A percentile compares a stretch with the other conserved stretches of the same genome.
Evolutionary conservation across 441 rosid species (phyloP).

Genomic region (Adansonia rubrostipa): DNA sequence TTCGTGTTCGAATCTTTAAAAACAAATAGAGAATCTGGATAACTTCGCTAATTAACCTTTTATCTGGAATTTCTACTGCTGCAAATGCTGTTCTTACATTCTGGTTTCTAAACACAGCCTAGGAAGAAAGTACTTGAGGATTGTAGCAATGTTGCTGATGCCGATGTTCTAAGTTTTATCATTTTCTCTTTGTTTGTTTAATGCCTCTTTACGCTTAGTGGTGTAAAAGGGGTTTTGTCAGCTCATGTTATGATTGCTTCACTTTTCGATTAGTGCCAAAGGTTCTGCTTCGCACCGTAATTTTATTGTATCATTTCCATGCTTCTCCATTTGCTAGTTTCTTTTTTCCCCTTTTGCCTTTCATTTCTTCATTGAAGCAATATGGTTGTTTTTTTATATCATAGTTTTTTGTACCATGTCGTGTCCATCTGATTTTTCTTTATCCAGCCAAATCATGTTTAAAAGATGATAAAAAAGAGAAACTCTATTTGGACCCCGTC

Average conservation of each 20-base stretch:
- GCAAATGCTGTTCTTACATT: neutral
- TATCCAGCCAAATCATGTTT: neutral
- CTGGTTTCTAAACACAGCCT: neutral
- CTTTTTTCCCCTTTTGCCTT: neutral
- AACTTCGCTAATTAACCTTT: neutral
- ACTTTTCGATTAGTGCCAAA: neutral
- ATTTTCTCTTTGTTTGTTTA: neutral
- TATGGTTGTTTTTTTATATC: neutral
- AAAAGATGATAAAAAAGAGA: neutral
- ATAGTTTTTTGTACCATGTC: neutral
- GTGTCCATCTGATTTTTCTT: neutral
- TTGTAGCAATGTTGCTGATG: neutral
- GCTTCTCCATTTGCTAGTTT: neutral
- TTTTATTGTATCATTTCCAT: neutral
- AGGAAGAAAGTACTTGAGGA: neutral
- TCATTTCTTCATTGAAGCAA: neutral
- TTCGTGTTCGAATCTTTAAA: too few relatives aligned
- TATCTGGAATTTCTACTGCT: neutral
- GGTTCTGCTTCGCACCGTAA: neutral
- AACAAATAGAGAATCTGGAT: too few relatives aligned
- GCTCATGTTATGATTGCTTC: neutral
- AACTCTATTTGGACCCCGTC: neutral
- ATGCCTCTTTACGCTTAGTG: neutral
- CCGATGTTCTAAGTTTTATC: neutral
- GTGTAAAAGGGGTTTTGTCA: neutral